phyloP scores from a whole-genome alignment of 768 basidiomycete species.

The Cyclocybe aegerita region DNA sequence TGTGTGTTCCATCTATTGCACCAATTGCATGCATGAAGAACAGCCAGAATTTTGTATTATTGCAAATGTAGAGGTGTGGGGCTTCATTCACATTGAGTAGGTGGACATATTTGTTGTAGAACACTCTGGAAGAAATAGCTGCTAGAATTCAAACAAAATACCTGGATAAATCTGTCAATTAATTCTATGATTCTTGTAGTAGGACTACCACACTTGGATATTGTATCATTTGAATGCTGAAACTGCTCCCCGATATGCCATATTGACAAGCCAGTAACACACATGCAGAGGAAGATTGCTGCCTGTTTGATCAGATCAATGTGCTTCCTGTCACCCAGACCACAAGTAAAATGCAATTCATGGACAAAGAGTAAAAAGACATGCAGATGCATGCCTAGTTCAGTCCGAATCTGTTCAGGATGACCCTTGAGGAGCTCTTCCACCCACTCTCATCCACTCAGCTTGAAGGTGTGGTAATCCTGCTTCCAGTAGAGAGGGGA shows the following conservation, averaged over 20 bases:
- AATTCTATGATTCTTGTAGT: too few relatives aligned
- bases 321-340: constrained; percentile 4
- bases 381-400: constrained; percentile 15
- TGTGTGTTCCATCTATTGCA: constrained; percentile 24
- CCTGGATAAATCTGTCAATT: too few relatives aligned
- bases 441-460: constrained; percentile 16
- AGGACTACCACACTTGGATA: constrained; percentile 17
- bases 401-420: constrained; percentile 12
- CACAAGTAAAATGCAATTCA: background rate
- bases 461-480: constrained; percentile 16
- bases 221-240: constrained; percentile 13
- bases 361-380: constrained; percentile 5
- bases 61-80: constrained; percentile 13
- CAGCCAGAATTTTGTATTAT: constrained; percentile 21
- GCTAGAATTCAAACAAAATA: too few relatives aligned
- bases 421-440: constrained; percentile 18
- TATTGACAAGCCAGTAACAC: constrained; percentile 14
- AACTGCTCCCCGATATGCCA: constrained; percentile 13
- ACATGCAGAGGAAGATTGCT: constrained; percentile 26
- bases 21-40: constrained; percentile 26
- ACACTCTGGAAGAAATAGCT: too few relatives aligned
- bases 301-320: constrained; percentile 19
- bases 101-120: constrained; percentile 5
- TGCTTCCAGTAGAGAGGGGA: constrained; percentile 8
- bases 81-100: background rate